Evolutionary conservation across 768 basidiomycete species (phyloP), one percentile per base, ranked within the genome.

Genomic region (Tricholoma sp.): DNA sequence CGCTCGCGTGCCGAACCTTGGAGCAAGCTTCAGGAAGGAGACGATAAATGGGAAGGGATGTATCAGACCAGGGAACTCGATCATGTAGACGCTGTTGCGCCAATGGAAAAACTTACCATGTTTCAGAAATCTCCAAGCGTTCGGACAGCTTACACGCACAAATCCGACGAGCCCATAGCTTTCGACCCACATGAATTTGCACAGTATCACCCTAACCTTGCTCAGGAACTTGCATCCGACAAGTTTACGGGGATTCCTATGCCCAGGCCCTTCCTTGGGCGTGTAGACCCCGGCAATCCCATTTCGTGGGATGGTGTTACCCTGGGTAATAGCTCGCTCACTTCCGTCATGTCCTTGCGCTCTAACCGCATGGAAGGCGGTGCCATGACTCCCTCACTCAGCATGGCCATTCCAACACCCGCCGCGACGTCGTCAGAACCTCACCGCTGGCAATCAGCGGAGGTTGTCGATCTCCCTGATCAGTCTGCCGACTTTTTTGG

Each of bases 391-490:
- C 79, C 84, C 9, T 72, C 74, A 37, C 57, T 73, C 22, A 76
- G 73, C 51, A 76, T 78, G 65, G 84, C 83, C 32, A 83, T 83
- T 64, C 81, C 79, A 59, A 89, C 87, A 4, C 87, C 88, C 47
- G 74, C 74, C 7, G 80, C 84, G 11, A 82, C 75, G 24, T 63
- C 70, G 3, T 77, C 81, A 1, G 71, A 76, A 14, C 66, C 72
- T 2, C 87, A 89, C 71, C 76, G 68, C 49, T 89, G 87, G 87
- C 82, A 89, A 67, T 84, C 83, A 7, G 86, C 86, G 3, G 83
- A 87, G 63, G 83, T 88, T 18, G 61, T 86, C 52, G 72, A 80
- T 55, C 72, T 71, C 50, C 61, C 68, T 47, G 71, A 67, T 29
- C 67, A 69, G 45, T 52, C 64, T 1, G 67, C 66, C 14, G 70